These are phyloP conservation scores for Plectosphaerella plurivora DNA, from an alignment of 2,329 filamentous ascomycete genomes.

Conservation along the genomic window DNA sequence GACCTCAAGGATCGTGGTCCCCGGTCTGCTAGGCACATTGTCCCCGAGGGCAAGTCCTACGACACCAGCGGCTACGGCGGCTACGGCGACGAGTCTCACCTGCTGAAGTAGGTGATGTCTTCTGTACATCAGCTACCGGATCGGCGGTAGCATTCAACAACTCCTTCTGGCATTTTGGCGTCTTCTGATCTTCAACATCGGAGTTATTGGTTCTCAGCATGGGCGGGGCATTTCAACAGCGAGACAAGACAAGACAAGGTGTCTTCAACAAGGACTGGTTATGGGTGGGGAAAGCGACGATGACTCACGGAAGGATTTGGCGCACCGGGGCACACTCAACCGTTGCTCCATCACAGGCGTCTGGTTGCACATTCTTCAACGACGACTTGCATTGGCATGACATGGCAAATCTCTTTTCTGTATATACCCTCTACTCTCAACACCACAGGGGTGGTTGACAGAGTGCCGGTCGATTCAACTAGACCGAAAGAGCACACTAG, in stretches of 20 bases:
- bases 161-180: not conserved
- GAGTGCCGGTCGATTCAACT: conserved; percentile 20
- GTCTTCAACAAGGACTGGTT: conserved; percentile 3
- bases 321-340: conserved; percentile 9
- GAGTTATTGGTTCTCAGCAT: conserved; percentile 1
- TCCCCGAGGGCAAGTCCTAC: conserved; percentile 62
- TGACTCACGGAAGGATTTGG: not conserved
- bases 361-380: conserved; percentile 12
- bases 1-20: conserved; percentile 79
- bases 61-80: conserved; percentile 47
- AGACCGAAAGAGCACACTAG: conserved; percentile 13
- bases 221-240: conserved; percentile 2
- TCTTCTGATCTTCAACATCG: not conserved
- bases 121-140: no score
- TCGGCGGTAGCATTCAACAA: conserved; percentile 3
- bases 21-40: conserved; percentile 52
- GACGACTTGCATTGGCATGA: conserved; percentile 9
- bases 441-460: conserved; percentile 15
- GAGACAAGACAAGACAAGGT: not conserved
- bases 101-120: conserved; percentile 11
- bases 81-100: conserved; percentile 51
- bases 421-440: conserved; percentile 30
- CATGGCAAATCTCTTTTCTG: not conserved
- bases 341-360: conserved; percentile 7
- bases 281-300: not conserved